Conservation (phyloP, 768 basidiomycete species). For the Tulasnella sp. region DNA sequence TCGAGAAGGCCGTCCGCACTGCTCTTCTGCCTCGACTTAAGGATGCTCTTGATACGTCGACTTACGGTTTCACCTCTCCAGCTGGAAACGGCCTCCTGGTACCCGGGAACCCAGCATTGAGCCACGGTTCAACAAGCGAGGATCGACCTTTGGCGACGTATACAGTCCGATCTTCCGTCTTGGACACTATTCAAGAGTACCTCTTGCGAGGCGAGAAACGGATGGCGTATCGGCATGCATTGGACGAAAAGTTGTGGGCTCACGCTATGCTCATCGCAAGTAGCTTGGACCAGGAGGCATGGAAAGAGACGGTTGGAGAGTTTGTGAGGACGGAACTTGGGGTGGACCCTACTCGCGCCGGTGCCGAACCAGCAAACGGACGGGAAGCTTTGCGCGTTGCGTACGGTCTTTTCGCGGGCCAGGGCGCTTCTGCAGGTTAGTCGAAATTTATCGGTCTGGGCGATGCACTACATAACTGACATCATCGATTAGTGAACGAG, state of each 20-base stretch:
- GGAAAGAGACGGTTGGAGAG: conserved; percentile 85
- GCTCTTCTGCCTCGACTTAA: conserved; percentile 61
- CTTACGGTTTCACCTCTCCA: conserved; percentile 24
- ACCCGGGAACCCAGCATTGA: background rate
- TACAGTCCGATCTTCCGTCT: conserved; percentile 54
- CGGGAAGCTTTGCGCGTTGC: conserved; percentile 72
- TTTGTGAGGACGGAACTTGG: conserved; percentile 77
- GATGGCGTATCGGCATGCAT: conserved; percentile 81
- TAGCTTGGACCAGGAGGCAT: conserved; percentile 86
- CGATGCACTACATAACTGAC: background rate
- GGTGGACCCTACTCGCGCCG: conserved; percentile 30
- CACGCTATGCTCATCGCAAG: conserved; percentile 95
- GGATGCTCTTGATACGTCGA: conserved; percentile 27
- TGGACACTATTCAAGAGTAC: conserved; percentile 74
- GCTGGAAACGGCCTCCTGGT: background rate
- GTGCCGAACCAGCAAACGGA: conserved; percentile 42
- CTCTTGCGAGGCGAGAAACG: conserved; percentile 80
- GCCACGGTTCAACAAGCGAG: conserved; percentile 25
- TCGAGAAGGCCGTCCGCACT: conserved; percentile 71
- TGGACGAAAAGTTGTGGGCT: conserved; percentile 87
- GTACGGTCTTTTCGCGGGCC: conserved; percentile 80
- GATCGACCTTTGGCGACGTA: conserved; percentile 57
- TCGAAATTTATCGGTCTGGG: background rate
- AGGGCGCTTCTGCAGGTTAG: conserved; percentile 68
- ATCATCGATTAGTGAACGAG: conserved; percentile 59